These are phyloP conservation scores for Sambucus nigra DNA, from an alignment of 129 eudicot genomes.

Conservation along the genomic window DNA sequence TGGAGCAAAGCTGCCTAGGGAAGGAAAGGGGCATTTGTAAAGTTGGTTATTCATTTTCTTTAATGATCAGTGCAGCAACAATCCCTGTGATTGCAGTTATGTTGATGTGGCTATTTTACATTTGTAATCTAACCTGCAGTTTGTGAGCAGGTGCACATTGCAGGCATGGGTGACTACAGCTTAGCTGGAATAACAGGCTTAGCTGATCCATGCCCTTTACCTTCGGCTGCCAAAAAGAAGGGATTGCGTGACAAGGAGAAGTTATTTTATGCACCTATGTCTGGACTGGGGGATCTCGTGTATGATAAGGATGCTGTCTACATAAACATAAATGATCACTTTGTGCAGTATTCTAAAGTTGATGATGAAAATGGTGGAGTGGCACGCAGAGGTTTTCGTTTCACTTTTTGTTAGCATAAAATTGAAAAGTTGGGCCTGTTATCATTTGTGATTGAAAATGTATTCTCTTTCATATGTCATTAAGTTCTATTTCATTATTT, in stretches of 20 bases:
- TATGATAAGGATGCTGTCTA: constrained; percentile 97
- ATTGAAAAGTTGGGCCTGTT: neutral
- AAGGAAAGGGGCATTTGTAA: neutral
- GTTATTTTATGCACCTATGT: constrained; percentile 96
- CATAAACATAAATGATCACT: constrained; percentile 76
- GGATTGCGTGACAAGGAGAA: constrained; percentile 95
- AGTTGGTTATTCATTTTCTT: neutral
- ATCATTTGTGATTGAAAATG: neutral
- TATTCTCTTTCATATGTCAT: neutral
- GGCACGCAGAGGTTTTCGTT: constrained; percentile 34
- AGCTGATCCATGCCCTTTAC: constrained; percentile 95
- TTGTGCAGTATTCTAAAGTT: constrained; percentile 79
- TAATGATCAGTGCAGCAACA: neutral
- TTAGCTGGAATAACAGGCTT: constrained; percentile 54
- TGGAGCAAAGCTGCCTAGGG: neutral
- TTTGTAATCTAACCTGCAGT: neutral
- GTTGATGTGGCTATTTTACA: neutral
- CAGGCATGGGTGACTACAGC: constrained; percentile 84
- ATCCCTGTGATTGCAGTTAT: neutral
- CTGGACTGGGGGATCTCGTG: constrained; percentile 88
- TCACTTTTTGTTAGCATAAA: neutral
- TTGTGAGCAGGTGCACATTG: constrained; percentile 68
- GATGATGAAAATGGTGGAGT: constrained; percentile 39
- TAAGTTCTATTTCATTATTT: neutral
- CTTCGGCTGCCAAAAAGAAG: constrained; percentile 96